Conservation (phyloP, 1,139 yeast species). For the Protomyces macrosporus region DNA sequence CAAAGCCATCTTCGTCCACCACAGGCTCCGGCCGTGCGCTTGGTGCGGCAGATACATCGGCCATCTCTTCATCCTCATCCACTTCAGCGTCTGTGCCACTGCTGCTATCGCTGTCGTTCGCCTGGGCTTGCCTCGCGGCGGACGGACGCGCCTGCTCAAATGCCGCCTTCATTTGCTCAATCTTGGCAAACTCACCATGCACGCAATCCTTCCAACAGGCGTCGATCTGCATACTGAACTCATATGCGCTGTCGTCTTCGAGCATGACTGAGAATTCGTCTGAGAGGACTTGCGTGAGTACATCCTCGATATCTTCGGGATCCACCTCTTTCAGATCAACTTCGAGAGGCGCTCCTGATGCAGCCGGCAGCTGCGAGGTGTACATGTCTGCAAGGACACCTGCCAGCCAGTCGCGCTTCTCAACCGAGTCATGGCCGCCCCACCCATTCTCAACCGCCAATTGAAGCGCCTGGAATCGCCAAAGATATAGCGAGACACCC, state of each 20-base stretch:
- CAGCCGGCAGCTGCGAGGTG: background rate
- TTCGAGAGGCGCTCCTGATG: slow-evolving; percentile 39
- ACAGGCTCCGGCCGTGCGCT: slow-evolving; percentile 39
- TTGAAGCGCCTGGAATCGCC: slow-evolving; percentile 71
- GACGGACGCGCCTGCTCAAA: slow-evolving; percentile 45
- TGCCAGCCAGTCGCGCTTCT: slow-evolving; percentile 91
- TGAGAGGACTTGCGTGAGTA: slow-evolving; percentile 79
- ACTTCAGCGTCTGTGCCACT: slow-evolving; percentile 17
- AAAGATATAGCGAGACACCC: slow-evolving; percentile 19
- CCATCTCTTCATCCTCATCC: slow-evolving; percentile 15
- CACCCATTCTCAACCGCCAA: slow-evolving; percentile 93
- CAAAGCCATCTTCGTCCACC: slow-evolving; percentile 81
- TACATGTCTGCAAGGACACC: slow-evolving; percentile 74
- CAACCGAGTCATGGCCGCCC: slow-evolving; percentile 92
- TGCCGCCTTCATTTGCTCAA: slow-evolving; percentile 55
- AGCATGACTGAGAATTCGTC: slow-evolving; percentile 88
- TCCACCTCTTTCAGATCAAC: slow-evolving; percentile 48
- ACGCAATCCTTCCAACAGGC: slow-evolving; percentile 61
- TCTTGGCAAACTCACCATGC: slow-evolving; percentile 47
- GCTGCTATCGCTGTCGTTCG: background rate
- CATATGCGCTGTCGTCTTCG: slow-evolving; percentile 82
- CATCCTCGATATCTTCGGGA: slow-evolving; percentile 72
- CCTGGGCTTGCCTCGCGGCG: background rate
- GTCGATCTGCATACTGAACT: slow-evolving; percentile 61
- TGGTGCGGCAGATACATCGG: background rate